These are phyloP conservation scores for Fusarium coicis DNA, from an alignment of 2,329 filamentous ascomycete species.

Conservation along the genomic window DNA sequence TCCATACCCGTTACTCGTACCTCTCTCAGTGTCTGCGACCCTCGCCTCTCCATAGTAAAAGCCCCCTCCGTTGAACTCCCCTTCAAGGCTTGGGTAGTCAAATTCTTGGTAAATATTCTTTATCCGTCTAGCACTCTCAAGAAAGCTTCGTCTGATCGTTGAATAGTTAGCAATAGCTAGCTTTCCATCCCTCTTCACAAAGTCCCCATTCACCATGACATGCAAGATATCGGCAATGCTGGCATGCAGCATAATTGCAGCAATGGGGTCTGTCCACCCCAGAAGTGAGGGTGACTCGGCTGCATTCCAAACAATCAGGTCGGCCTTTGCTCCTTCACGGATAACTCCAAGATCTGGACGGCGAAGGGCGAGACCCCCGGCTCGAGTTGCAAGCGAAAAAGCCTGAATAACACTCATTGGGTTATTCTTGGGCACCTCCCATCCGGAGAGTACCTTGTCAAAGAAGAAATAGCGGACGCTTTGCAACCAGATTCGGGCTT, in stretches of 20 bases:
- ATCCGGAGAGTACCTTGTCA: slow-evolving; percentile 51
- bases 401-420: slow-evolving; percentile 66
- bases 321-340: slow-evolving; percentile 61
- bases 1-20: slow-evolving; percentile 6
- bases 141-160: slow-evolving; percentile 46
- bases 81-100: slow-evolving; percentile 43
- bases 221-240: slow-evolving; percentile 62
- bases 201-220: slow-evolving; percentile 56
- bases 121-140: slow-evolving; percentile 49
- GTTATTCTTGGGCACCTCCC: slow-evolving; percentile 57
- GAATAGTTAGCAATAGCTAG: slow-evolving; percentile 47
- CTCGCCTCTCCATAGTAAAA: not conserved
- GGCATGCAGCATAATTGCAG: slow-evolving; percentile 66
- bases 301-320: slow-evolving; percentile 64
- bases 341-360: slow-evolving; percentile 63
- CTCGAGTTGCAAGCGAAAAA: slow-evolving; percentile 64
- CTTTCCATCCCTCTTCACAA: slow-evolving; percentile 56
- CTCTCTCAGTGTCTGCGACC: slow-evolving; percentile 1
- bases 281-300: slow-evolving; percentile 58
- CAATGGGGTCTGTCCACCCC: slow-evolving; percentile 66
- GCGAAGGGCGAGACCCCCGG: slow-evolving; percentile 62
- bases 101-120: slow-evolving; percentile 41
- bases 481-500: slow-evolving; percentile 66
- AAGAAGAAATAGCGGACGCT: slow-evolving; percentile 53
- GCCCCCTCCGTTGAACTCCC: slow-evolving; percentile 31